phyloP scores from a whole-genome alignment of 441 rosid genomes.

The Erodium texanum region DNA sequence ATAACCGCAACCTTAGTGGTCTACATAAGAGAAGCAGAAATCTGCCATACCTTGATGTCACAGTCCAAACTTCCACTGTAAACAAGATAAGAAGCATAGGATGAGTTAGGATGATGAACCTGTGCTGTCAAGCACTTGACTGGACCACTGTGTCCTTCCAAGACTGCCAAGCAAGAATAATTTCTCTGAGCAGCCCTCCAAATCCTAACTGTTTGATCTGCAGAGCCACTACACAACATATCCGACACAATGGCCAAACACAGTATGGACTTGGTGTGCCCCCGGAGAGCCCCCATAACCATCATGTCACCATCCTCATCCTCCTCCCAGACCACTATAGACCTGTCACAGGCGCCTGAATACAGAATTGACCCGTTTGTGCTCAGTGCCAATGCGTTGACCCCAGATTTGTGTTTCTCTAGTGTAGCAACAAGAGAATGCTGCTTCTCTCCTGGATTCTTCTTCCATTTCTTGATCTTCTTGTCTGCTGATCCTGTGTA shows the following conservation, averaged over 20 bases:
- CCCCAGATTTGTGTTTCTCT: constrained; percentile 65
- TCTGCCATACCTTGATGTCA: constrained; percentile 77
- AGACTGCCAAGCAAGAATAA: constrained; percentile 48
- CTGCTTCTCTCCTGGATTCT: constrained; percentile 33
- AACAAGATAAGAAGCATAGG: constrained; percentile 35
- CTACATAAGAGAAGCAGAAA: constrained; percentile 34
- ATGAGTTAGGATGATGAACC: constrained; percentile 25
- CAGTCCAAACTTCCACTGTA: constrained; percentile 86
- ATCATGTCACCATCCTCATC: constrained; percentile 29
- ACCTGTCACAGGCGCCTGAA: constrained; percentile 65
- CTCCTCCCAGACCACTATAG: constrained; percentile 64
- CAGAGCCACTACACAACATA: constrained; percentile 74
- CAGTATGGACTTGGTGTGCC: constrained; percentile 64
- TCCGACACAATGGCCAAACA: constrained; percentile 51
- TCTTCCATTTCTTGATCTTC: constrained; percentile 74
- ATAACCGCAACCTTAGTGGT: constrained; percentile 6
- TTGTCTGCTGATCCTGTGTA: constrained; percentile 85
- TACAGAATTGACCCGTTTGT: constrained; percentile 40
- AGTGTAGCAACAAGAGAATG: constrained; percentile 45
- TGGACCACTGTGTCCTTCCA: constrained; percentile 79
- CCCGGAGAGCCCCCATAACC: constrained; percentile 49
- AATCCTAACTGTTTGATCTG: constrained; percentile 62
- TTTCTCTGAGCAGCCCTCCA: constrained; percentile 43
- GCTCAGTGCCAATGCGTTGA: constrained; percentile 67
- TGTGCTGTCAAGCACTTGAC: constrained; percentile 77